phyloP scores from a whole-genome alignment of 208 protist genomes.

The Acanthamoeba royreba region DNA sequence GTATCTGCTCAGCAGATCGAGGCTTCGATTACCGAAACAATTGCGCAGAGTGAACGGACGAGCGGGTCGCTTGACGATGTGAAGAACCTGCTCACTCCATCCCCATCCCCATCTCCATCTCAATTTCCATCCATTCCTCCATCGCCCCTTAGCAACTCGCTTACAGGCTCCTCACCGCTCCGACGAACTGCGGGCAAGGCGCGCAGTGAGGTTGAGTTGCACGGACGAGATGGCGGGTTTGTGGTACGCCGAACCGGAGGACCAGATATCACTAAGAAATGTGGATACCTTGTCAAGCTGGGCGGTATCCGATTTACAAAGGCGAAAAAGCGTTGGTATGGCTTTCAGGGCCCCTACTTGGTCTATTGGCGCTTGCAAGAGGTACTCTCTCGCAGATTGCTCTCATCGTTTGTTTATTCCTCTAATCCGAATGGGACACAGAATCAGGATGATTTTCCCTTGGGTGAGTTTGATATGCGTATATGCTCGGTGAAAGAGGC shows the following conservation, averaged over 20 bases:
- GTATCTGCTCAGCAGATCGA: too few relatives aligned
- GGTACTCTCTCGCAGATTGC: background rate
- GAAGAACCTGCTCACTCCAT: too few relatives aligned
- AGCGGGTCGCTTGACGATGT: too few relatives aligned
- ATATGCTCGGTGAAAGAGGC: constrained; percentile 9
- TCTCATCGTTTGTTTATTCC: background rate
- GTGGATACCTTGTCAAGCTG: background rate
- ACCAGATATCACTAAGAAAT: background rate
- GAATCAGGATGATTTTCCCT: background rate
- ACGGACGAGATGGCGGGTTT: background rate
- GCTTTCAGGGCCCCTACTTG: background rate
- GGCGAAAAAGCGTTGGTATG: background rate
- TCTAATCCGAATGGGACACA: background rate
- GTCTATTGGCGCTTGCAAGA: background rate
- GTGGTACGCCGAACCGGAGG: background rate
- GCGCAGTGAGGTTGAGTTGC: background rate
- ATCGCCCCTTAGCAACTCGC: background rate
- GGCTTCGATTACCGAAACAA: too few relatives aligned
- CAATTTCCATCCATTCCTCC: background rate
- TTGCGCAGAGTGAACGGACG: too few relatives aligned
- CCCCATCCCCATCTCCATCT: too few relatives aligned
- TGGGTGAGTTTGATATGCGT: background rate
- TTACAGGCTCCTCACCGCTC: too few relatives aligned
- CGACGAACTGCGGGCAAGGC: background rate
- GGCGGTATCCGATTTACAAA: background rate